Evolutionary conservation across 305 asterid genomes (phyloP).

Genomic region (Ruellia speciosa): DNA sequence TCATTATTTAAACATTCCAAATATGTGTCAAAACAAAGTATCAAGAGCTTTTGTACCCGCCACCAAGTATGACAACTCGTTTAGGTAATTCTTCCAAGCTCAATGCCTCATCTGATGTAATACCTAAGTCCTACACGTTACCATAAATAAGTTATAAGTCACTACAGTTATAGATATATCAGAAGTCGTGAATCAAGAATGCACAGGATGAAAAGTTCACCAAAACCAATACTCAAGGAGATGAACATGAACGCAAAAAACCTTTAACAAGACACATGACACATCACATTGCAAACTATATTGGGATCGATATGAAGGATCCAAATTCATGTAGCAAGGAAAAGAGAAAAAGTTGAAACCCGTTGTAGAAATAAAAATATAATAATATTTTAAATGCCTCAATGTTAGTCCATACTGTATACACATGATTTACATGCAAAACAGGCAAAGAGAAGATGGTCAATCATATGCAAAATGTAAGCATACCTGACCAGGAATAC

Average conservation of each 20-base stretch:
- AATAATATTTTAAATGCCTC: too few relatives aligned
- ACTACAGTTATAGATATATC: background rate
- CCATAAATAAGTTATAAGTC: constrained; percentile 7
- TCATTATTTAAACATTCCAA: constrained; percentile 18
- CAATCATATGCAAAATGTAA: constrained; percentile 11
- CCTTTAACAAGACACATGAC: too few relatives aligned
- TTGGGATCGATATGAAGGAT: too few relatives aligned
- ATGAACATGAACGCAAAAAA: background rate
- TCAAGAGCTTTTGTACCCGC: constrained; percentile 54
- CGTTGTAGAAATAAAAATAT: too few relatives aligned
- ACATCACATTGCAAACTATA: too few relatives aligned
- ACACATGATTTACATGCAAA: background rate
- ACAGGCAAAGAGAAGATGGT: constrained; percentile 11
- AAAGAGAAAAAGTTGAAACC: too few relatives aligned
- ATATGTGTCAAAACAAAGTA: constrained; percentile 13
- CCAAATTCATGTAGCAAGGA: too few relatives aligned
- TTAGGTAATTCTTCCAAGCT: constrained; percentile 95
- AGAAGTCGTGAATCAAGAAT: background rate
- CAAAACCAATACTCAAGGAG: background rate
- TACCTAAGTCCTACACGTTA: constrained; percentile 62
- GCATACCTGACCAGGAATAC: constrained; percentile 76
- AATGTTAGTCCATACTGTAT: too few relatives aligned
- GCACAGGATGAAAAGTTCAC: background rate
- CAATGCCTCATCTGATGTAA: constrained; percentile 97
- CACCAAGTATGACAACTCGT: constrained; percentile 82